Evolutionary conservation across 345 rosid genomes (phyloP), one percentile per base, ranked within the genome.

Genomic region (Hibiscus trionum): DNA sequence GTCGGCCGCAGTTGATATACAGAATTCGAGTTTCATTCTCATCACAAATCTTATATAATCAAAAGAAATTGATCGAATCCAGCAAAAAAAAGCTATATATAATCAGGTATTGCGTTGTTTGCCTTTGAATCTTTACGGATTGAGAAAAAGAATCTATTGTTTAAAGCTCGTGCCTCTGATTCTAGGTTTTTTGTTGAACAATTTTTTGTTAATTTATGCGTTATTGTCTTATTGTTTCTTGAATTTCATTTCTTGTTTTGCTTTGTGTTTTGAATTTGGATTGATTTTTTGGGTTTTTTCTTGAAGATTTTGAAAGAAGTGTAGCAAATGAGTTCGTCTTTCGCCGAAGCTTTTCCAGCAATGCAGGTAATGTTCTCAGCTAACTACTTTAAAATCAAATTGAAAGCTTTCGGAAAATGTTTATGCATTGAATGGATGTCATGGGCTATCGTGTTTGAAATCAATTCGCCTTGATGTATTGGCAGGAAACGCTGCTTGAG

Each of bases 401-500:
- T 17, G 19, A 53, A 19, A 53, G 3, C 4, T 11, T 33, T 35
- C 4, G 4, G 29, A 1, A 10, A 27, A 16, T 2, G 52, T 68
- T 27, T 27, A 2, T 24, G 55, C 5, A 44, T 12, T 17, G 16
- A 37, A 39, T 39, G 49, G 26, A 39, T 44, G 68, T 33, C 12
- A 15, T 61, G 33, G 14, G 24, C 7, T 61, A 16, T 61, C 12
- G 9, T 61, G 24, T 33, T 33, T 17, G 9, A 14, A 56, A 2
- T 9, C 37, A 8, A 17, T 27, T 42, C 10, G 11, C 14, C 9
- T 4, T 64, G 39, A 0, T 24, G 29, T 46, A 9, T 69, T 82
- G 71, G 76, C 90, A 87, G 94, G 93, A 87, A 74, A 77, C 73
- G 57, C 77, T 95, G 91, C 73, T 95, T 73, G 97, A 95, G 85